A percentile compares a stretch with the other conserved stretches of the same genome.
Evolutionary conservation across 805 yeast species (phyloP).

Genomic region (Candida hispaniensis): DNA sequence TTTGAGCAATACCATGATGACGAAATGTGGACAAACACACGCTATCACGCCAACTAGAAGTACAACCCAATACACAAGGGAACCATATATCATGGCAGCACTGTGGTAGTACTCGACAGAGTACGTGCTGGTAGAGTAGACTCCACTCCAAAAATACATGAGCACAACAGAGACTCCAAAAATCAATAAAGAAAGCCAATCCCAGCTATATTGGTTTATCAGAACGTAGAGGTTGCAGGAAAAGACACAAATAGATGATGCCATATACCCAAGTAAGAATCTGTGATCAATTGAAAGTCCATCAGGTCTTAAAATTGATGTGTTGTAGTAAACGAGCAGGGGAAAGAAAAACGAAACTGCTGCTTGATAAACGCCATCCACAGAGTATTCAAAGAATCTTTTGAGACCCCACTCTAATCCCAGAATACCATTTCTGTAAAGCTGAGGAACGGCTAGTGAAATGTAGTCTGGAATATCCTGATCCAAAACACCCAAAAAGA

Average conservation of each 20-base stretch:
- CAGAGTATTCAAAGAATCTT: conserved; percentile 54
- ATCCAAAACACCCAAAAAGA: conserved; percentile 60
- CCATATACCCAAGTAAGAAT: conserved; percentile 59
- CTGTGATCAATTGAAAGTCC: conserved; percentile 56
- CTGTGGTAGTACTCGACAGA: conserved; percentile 54
- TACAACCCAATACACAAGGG: conserved; percentile 55
- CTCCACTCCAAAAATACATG: conserved; percentile 70
- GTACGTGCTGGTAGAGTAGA: conserved; percentile 47
- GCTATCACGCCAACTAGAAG: conserved; percentile 44
- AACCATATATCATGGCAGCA: conserved; percentile 53
- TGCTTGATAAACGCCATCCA: conserved; percentile 68
- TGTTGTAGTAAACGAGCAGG: conserved; percentile 44
- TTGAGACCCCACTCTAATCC: conserved; percentile 51
- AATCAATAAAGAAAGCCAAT: conserved; percentile 50
- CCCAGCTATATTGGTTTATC: conserved; percentile 67
- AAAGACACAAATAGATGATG: conserved; percentile 49
- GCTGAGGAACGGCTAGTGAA: conserved; percentile 58
- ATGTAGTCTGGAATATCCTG: conserved; percentile 66
- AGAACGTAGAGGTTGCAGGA: conserved; percentile 58
- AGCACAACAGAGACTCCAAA: conserved; percentile 44
- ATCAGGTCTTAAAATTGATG: conserved; percentile 30
- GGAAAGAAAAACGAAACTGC: conserved; percentile 60
- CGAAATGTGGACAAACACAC: conserved; percentile 53
- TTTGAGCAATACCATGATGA: conserved; percentile 38
- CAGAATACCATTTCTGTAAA: conserved; percentile 58